These are phyloP conservation scores for Beauveria asiatica DNA, from an alignment of 2,329 filamentous ascomycete species.

Conservation along the genomic window DNA sequence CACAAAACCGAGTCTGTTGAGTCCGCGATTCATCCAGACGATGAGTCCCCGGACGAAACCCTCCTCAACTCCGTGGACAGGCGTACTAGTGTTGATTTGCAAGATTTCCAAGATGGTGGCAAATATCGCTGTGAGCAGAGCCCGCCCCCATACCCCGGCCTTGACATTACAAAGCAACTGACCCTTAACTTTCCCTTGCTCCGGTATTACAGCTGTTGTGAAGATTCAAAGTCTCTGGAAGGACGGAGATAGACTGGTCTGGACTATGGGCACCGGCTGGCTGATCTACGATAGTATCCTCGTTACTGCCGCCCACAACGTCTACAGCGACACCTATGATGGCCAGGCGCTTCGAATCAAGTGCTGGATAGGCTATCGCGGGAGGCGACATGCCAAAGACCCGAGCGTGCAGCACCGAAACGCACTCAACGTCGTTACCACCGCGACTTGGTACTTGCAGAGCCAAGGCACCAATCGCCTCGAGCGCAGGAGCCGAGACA, in stretches of 20 bases:
- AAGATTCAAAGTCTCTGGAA: not conserved
- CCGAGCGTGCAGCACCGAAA: not conserved
- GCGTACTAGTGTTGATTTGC: no score
- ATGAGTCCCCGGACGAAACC: no score
- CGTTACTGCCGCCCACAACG: not conserved
- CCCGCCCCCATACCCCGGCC: not conserved
- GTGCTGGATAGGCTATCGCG: not conserved
- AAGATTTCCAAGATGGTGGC: no score
- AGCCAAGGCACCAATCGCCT: no score
- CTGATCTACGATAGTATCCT: not conserved
- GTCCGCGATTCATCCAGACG: no score
- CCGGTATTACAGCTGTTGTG: not conserved
- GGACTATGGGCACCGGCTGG: slow-evolving; percentile 1
- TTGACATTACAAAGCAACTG: not conserved
- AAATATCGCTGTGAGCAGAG: no score
- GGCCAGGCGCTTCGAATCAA: not conserved
- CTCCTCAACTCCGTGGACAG: no score
- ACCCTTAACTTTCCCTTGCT: not conserved
- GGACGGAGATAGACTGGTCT: no score
- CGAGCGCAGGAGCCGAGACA: not conserved
- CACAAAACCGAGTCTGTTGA: no score
- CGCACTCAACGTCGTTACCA: not conserved
- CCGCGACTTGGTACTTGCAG: not conserved
- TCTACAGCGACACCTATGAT: not conserved
- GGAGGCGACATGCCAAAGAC: not conserved